A percentile compares a stretch with the other conserved stretches of the same genome.
Evolutionary conservation across 305 asterid species (phyloP).

Genomic region (Fraxinus sp.): DNA sequence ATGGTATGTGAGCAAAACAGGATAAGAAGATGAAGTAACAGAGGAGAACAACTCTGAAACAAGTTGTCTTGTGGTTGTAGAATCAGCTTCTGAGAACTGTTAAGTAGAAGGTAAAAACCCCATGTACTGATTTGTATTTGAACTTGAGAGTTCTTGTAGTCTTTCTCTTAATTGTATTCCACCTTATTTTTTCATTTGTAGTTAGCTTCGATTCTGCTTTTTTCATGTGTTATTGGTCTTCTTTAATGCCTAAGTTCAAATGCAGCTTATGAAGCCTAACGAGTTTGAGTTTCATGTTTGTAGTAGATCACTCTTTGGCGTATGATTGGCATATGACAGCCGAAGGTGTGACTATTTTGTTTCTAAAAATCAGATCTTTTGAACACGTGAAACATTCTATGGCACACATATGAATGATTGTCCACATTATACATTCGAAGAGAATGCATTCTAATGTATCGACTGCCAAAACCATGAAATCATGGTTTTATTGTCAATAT

Average conservation of each 20-base stretch:
- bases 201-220: conserved; percentile 18
- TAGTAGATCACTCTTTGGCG: not conserved
- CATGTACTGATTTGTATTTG: conserved; percentile 25
- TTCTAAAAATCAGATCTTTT: not conserved
- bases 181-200: conserved; percentile 28
- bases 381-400: not conserved
- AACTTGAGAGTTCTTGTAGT: conserved; percentile 21
- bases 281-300: conserved; percentile 1
- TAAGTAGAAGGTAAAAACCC: conserved; percentile 32
- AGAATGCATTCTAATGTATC: not conserved
- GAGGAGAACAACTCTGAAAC: conserved; percentile 15
- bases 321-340: not conserved
- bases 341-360: not conserved
- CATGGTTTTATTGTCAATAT: not conserved
- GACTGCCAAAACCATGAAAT: not conserved
- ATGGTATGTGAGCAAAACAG: conserved; percentile 11
- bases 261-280: conserved; percentile 13
- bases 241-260: conserved; percentile 13
- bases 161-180: conserved; percentile 16
- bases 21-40: conserved; percentile 5
- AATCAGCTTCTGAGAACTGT: conserved; percentile 26
- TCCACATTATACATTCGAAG: not conserved
- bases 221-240: conserved; percentile 6
- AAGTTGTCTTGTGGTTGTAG: not conserved
- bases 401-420: not conserved